Evolutionary conservation across 345 rosid genomes (phyloP), one percentile per base, ranked within the genome.

Genomic region (Eucalyptus curtisii): DNA sequence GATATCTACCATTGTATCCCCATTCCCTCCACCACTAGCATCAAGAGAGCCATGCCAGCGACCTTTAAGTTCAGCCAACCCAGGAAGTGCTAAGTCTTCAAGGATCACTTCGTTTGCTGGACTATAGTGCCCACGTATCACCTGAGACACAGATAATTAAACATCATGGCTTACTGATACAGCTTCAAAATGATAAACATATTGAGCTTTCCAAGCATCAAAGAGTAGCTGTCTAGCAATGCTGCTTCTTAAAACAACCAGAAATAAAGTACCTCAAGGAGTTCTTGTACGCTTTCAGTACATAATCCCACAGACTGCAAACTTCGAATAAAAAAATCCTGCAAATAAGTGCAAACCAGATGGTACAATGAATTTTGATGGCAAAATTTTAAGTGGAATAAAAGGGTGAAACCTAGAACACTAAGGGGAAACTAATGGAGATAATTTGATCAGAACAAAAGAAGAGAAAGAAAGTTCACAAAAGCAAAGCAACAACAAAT

Each of bases 1-100:
- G 53, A 88, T 49, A 64, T 42, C 80, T 93, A 98, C 99, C 97
- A 94, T 94, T 50, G 99, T 98, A 91, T 98, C 99, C 79, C 99
- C 99, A 90, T 98, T 96, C 95, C 98, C 99, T 93, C 99, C 99
- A 89, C 99, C 99, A 90, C 98, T 96, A 87, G 99, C 99, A 92
- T 95, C 99, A 88, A 98, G 93, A 86, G 99, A 98, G 89, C 98
- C 98, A 92, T 92, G 98, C 99, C 99, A 98, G 68, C 90, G 94
- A 87, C 99, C 99, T 92, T 91, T 95, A 52, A 98, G 96, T 93
- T 98, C 99, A 89, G 98, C 97, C 90, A 98, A 93, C 91, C 98
- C 99, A 82, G 98, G 99, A 89, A 98, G 97, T 89, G 94, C 94
- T 88, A 93, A 66, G 90, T 95, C 98, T 90, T 96, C 98, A 91